Percentiles rank a stretch among this genome's conserved stretches.
Evolutionary conservation across 2,329 filamentous ascomycete genomes (phyloP).

Genomic region (Immersiporthe knoxdaviesiana): DNA sequence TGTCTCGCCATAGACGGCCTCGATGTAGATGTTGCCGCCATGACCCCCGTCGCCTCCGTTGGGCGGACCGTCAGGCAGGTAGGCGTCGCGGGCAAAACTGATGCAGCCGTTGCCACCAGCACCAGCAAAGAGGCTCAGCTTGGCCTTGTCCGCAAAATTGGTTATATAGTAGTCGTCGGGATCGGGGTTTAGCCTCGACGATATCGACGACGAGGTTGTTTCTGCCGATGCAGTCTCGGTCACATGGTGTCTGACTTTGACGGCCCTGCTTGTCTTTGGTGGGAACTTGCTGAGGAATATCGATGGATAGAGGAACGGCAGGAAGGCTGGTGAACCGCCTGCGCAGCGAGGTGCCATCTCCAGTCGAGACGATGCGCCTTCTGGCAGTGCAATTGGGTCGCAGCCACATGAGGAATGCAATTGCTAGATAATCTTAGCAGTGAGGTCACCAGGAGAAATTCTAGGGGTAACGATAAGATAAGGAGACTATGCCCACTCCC

Average conservation of each 20-base stretch:
- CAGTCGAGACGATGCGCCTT: constrained; percentile 23
- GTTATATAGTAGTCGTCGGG: constrained; percentile 84
- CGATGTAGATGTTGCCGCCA: constrained; percentile 92
- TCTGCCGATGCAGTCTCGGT: constrained; percentile 33
- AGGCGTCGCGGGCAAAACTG: constrained; percentile 91
- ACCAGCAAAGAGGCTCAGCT: constrained; percentile 76
- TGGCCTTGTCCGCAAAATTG: constrained; percentile 85
- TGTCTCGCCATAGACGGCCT: constrained; percentile 87
- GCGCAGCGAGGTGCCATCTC: constrained; percentile 49
- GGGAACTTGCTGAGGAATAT: constrained; percentile 40
- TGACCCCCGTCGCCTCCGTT: constrained; percentile 94
- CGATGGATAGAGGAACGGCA: constrained; percentile 57
- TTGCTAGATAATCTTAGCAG: background rate
- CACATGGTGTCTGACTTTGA: constrained; percentile 36
- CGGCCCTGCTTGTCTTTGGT: constrained; percentile 35
- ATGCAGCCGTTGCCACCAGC: constrained; percentile 89
- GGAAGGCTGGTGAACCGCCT: constrained; percentile 41
- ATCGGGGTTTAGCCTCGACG: constrained; percentile 73
- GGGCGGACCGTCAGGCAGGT: constrained; percentile 82
- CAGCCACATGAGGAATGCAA: no score
- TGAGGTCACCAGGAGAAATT: constrained; percentile 22
- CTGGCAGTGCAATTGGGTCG: constrained; percentile 12
- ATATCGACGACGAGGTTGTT: constrained; percentile 39
- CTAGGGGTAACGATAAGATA: constrained; percentile 27
- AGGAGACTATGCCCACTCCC: constrained; percentile 11